Evolutionary conservation across 257 asterid genomes (phyloP), one percentile per base, ranked within the genome.

Genomic region (Fraxinus anomala): DNA sequence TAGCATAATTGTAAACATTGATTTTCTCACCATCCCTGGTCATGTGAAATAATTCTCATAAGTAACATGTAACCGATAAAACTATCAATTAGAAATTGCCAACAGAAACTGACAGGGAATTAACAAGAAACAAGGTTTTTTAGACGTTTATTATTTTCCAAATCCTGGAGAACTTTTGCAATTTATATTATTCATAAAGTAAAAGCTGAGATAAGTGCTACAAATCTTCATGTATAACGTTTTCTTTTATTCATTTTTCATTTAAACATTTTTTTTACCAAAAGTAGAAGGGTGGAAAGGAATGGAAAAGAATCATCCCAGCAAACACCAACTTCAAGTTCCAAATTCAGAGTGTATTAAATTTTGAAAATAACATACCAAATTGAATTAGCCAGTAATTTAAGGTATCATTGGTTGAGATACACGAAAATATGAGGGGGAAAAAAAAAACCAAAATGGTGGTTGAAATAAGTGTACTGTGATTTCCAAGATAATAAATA

Each of bases 11-110:
- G 82, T 78, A 68, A 74, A 95, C 86, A 77, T 80, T 78, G 69
- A 91, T 83, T 70, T 80, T 78, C 87, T 89, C 99, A 31, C 94
- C 93, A 72, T 92, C 88, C 94, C 99, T 94, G 82, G 68, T 70
- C 59, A 82, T 73, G 75, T 37, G 51, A 72, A 77, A 65, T 33
- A 33, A 69, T 59, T 74, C 37, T 42, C 36, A 16, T 44, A 26
- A 76, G 51, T 63, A 37, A 24, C 3, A 66, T 5, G 42, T n/a
- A 56, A 56, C 23, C 54, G 54, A 24, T 36, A 77, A 28, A 67
- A 21, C 5, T 66, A 79, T 74, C 61, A 74, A 9, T n/a, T 34
- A 37, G 9, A 37, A 74, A 42, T 24, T 17, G 9, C 34, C 70
- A 51, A 69, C 33, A 14, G 63, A 75, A 67, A 54, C 12, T 67